A percentile compares a stretch with the other conserved stretches of the same genome.
Evolutionary conservation across 305 asterid species (phyloP).

Genomic region (Rubia tinctorum): DNA sequence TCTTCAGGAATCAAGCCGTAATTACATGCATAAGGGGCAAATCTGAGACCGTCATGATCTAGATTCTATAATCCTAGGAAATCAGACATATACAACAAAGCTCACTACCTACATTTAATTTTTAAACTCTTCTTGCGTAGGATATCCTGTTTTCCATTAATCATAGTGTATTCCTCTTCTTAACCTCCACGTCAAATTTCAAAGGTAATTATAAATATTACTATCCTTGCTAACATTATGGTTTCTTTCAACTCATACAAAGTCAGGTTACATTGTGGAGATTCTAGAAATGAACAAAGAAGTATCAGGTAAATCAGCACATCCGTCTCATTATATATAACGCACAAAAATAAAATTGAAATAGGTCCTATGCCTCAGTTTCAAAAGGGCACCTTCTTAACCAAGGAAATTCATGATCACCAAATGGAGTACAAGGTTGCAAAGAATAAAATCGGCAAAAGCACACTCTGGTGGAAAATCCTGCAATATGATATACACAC

Average conservation of each 20-base stretch:
- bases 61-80: too few relatives aligned
- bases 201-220: too few relatives aligned
- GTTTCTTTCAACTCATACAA: background rate
- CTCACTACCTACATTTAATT: background rate
- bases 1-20: too few relatives aligned
- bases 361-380: conserved; percentile 10
- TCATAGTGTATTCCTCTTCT: too few relatives aligned
- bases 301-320: background rate
- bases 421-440: conserved; percentile 88
- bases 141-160: too few relatives aligned
- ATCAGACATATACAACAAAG: background rate
- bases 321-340: background rate
- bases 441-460: conserved; percentile 79
- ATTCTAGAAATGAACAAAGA: background rate
- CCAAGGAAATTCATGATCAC: conserved; percentile 91
- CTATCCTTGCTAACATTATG: background rate
- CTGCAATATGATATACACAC: conserved; percentile 41
- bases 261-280: background rate
- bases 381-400: conserved; percentile 24
- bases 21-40: too few relatives aligned
- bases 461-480: conserved; percentile 91
- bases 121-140: background rate
- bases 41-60: too few relatives aligned
- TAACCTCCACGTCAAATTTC: too few relatives aligned
- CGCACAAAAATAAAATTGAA: conserved; percentile 13